A percentile compares a stretch with the other conserved stretches of the same genome.
phyloP scores from a whole-genome alignment of 805 yeast genomes.

The Vanderwaltozyma yarrowii region DNA sequence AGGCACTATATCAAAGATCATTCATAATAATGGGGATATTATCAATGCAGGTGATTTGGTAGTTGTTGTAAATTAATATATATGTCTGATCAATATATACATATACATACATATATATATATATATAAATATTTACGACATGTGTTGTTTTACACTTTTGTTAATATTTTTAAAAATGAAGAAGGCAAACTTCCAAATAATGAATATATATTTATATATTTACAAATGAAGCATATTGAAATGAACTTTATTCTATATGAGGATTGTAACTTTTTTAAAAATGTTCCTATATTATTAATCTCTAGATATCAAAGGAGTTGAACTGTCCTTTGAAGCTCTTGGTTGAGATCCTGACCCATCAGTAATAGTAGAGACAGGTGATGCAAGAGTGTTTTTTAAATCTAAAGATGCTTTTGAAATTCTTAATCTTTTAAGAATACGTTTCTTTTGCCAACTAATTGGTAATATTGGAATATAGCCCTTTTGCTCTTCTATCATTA shows the following conservation, averaged over 20 bases:
- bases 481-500: constrained; percentile 43
- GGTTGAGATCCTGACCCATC: not conserved
- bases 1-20: constrained; percentile 64
- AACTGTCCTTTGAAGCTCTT: constrained; percentile 20
- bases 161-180: no score
- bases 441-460: constrained; percentile 44
- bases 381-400: constrained; percentile 7
- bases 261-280: no score
- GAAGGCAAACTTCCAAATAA: no score
- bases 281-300: not conserved
- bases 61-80: constrained; percentile 39
- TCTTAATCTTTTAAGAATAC: constrained; percentile 34
- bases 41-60: constrained; percentile 95
- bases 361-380: not conserved
- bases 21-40: constrained; percentile 86
- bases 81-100: no score
- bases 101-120: no score
- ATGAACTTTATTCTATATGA: no score
- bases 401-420: constrained; percentile 23
- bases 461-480: constrained; percentile 60
- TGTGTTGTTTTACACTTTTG: no score
- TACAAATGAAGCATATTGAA: no score
- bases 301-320: constrained; percentile 12
- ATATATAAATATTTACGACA: no score
- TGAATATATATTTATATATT: no score